Conservation (phyloP, 495 filamentous ascomycete species). For the Venustampulla echinocandica region DNA sequence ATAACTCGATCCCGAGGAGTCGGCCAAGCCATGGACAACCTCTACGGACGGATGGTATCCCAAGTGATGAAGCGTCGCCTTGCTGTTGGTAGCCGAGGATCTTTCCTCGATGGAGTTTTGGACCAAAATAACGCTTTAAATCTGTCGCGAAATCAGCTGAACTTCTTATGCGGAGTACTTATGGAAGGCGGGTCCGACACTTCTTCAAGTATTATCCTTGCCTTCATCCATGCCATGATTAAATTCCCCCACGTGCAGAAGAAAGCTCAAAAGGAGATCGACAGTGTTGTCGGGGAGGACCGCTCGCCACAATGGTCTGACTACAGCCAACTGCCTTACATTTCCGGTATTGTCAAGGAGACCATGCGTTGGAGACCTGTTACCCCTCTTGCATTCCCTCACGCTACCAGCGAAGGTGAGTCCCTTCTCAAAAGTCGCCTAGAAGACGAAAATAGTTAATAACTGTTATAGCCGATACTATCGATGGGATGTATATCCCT, state of each 20-base stretch:
- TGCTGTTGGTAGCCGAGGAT: slow-evolving; percentile 12
- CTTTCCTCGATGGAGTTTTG: slow-evolving; percentile 38
- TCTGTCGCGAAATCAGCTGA: not conserved
- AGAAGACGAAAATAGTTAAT: slow-evolving; percentile 18
- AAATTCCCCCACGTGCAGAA: slow-evolving; percentile 39
- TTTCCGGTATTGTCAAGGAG: slow-evolving; percentile 44
- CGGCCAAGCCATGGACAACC: slow-evolving; percentile 30
- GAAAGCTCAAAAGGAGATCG: slow-evolving; percentile 46
- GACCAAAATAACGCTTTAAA: slow-evolving; percentile 26
- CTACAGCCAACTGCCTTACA: slow-evolving; percentile 42
- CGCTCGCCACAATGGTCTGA: slow-evolving; percentile 44
- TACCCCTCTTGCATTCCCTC: slow-evolving; percentile 51
- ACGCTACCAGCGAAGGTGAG: slow-evolving; percentile 38
- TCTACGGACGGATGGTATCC: slow-evolving; percentile 29
- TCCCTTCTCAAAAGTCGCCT: slow-evolving; percentile 21
- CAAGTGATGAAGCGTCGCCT: slow-evolving; percentile 17
- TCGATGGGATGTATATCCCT: slow-evolving; percentile 34
- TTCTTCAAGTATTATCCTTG: slow-evolving; percentile 39
- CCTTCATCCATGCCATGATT: slow-evolving; percentile 51
- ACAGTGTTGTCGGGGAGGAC: slow-evolving; percentile 37
- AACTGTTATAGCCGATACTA: slow-evolving; percentile 24
- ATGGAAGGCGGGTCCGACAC: slow-evolving; percentile 54
- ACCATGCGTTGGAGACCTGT: slow-evolving; percentile 53
- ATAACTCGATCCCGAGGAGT: slow-evolving; percentile 27
- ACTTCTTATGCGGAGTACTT: slow-evolving; percentile 31